Conservation (phyloP, 768 basidiomycete species). For the Lentinula sp. region DNA sequence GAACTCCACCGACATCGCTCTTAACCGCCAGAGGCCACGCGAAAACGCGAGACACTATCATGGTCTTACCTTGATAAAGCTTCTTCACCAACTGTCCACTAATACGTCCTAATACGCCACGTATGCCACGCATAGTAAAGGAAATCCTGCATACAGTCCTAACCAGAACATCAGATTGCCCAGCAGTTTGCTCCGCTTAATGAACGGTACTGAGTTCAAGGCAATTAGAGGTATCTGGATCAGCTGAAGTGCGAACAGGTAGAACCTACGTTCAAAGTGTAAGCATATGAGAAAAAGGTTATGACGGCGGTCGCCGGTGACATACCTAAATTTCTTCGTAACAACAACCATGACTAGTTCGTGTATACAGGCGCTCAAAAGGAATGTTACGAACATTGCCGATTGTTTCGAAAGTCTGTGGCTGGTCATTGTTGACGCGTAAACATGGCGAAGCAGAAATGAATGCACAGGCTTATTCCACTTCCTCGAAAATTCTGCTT, state of each 20-base stretch:
- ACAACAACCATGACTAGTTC: slow-evolving; percentile 97
- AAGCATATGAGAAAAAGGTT: background rate
- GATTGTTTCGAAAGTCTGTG: slow-evolving; percentile 67
- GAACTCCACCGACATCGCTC: no score
- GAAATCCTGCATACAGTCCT: slow-evolving; percentile 89
- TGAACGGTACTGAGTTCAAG: slow-evolving; percentile 65
- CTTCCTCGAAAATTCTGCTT: slow-evolving; percentile 96
- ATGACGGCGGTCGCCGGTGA: slow-evolving; percentile 45
- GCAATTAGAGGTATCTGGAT: slow-evolving; percentile 90
- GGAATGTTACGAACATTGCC: slow-evolving; percentile 93
- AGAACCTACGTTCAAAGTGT: slow-evolving; percentile 35
- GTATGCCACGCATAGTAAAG: slow-evolving; percentile 81
- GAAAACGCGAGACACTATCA: no score
- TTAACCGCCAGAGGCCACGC: no score
- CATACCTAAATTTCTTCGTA: slow-evolving; percentile 83
- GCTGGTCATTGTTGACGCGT: slow-evolving; percentile 78
- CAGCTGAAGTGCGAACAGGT: slow-evolving; percentile 39
- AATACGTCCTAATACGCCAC: slow-evolving; percentile 38
- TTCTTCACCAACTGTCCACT: no score
- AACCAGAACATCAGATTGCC: slow-evolving; percentile 92
- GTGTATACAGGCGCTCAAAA: slow-evolving; percentile 84
- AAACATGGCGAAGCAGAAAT: slow-evolving; percentile 94
- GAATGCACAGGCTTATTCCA: slow-evolving; percentile 97
- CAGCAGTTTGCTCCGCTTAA: slow-evolving; percentile 77
- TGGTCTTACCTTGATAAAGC: no score